These are phyloP conservation scores for Trichocladium antarcticum DNA, from an alignment of 495 filamentous ascomycete species.

Conservation along the genomic window DNA sequence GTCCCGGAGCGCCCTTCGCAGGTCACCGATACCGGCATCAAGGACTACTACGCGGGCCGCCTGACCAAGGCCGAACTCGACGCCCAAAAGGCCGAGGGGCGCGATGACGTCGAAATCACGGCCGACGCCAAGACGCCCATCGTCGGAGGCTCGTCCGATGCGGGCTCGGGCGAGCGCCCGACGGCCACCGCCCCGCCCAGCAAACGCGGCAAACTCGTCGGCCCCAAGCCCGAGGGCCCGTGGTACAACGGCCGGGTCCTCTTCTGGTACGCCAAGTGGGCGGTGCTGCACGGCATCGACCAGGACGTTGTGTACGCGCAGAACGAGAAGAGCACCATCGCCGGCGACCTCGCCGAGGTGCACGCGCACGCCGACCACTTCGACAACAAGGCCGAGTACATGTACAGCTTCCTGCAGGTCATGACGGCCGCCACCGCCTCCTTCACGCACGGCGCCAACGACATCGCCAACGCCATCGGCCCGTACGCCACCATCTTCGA, in stretches of 20 bases:
- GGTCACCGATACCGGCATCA: constrained; percentile 25
- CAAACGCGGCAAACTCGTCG: constrained; percentile 21
- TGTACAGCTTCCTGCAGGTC: constrained; percentile 64
- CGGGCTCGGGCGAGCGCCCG: background rate
- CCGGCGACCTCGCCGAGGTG: constrained; percentile 45
- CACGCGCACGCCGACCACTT: constrained; percentile 56
- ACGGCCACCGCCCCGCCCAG: background rate
- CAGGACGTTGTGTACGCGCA: constrained; percentile 45
- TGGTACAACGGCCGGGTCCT: constrained; percentile 35
- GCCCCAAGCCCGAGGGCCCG: constrained; percentile 25
- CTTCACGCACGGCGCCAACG: constrained; percentile 72
- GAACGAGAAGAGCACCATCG: constrained; percentile 11
- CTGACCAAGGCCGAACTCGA: constrained; percentile 39
- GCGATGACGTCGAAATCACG: constrained; percentile 13
- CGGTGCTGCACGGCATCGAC: constrained; percentile 49
- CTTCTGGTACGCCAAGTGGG: constrained; percentile 35
- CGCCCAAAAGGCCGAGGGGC: constrained; percentile 16
- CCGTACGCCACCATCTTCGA: constrained; percentile 60
- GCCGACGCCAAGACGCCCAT: constrained; percentile 9
- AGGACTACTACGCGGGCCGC: constrained; percentile 45
- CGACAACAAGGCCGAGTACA: constrained; percentile 66
- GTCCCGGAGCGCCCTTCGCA: constrained; percentile 37
- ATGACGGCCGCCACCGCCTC: constrained; percentile 62
- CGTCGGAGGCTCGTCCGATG: constrained; percentile 7
- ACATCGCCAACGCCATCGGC: constrained; percentile 65